Percentiles rank a stretch among this genome's conserved stretches.
Conservation (phyloP, 345 rosid genomes). For the Melaleuca alternifolia region DNA sequence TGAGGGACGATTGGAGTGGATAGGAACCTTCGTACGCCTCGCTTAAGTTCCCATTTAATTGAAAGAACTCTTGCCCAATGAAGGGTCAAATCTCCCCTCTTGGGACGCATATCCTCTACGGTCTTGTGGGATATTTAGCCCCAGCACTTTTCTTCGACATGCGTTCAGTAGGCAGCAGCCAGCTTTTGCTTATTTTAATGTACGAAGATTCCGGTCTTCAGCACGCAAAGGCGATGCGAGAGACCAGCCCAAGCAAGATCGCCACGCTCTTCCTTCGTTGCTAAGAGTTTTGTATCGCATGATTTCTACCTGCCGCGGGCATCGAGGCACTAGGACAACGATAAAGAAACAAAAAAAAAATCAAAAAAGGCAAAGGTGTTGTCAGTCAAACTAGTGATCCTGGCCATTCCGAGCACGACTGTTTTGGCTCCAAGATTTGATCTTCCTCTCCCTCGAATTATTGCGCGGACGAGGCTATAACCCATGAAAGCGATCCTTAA, state of each 20-base stretch:
- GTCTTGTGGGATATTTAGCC: background rate
- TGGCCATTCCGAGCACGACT: background rate
- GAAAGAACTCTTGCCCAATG: background rate
- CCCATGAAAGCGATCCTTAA: background rate
- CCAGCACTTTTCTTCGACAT: background rate
- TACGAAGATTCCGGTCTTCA: background rate
- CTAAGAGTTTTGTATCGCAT: background rate
- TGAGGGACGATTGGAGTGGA: background rate
- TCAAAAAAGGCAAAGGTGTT: background rate
- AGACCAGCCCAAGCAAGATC: background rate
- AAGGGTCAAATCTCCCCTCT: background rate
- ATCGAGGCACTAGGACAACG: background rate
- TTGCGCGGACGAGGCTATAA: background rate
- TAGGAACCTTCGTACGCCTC: background rate
- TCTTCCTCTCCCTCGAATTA: background rate
- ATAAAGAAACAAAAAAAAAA: background rate
- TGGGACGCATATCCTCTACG: background rate
- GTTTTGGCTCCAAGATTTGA: background rate
- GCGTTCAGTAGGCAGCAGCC: background rate
- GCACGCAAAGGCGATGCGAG: background rate
- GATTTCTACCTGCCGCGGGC: background rate
- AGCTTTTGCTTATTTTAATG: background rate
- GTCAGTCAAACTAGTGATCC: background rate
- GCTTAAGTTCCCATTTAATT: background rate
- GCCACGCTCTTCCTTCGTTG: background rate